Conservation (phyloP, 1,139 yeast genomes). For the Taphrina sp. region DNA sequence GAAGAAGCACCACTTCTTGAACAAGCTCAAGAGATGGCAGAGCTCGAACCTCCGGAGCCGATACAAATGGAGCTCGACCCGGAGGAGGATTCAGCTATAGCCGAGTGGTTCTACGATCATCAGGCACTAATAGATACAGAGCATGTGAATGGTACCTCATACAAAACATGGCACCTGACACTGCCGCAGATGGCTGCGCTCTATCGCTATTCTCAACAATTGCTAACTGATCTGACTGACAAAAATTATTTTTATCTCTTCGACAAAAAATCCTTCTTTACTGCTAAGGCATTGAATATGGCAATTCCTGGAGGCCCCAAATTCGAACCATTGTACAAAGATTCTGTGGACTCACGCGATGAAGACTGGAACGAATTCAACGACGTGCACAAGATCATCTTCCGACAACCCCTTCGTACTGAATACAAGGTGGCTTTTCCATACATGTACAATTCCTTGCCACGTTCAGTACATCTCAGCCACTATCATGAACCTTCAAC, state of each 20-base stretch:
- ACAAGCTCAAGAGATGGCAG: slow-evolving; percentile 76
- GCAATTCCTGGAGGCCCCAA: slow-evolving; percentile 95
- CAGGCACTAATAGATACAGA: slow-evolving; percentile 63
- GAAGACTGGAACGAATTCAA: slow-evolving; percentile 90
- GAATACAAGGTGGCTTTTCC: slow-evolving; percentile 89
- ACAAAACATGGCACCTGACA: slow-evolving; percentile 67
- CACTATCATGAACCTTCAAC: slow-evolving; percentile 64
- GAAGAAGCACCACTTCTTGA: slow-evolving; percentile 83
- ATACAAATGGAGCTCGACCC: slow-evolving; percentile 64
- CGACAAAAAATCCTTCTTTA: slow-evolving; percentile 72
- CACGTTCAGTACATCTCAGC: slow-evolving; percentile 59
- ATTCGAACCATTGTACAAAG: slow-evolving; percentile 82
- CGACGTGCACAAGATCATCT: slow-evolving; percentile 79
- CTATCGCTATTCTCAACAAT: slow-evolving; percentile 64
- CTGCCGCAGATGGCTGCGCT: slow-evolving; percentile 64
- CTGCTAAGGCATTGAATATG: slow-evolving; percentile 84
- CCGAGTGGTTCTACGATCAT: slow-evolving; percentile 79
- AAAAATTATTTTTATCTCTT: slow-evolving; percentile 66
- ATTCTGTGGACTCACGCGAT: slow-evolving; percentile 56
- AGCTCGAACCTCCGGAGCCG: slow-evolving; percentile 67
- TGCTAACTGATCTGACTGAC: slow-evolving; percentile 59
- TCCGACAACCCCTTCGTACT: slow-evolving; percentile 70
- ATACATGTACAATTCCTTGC: slow-evolving; percentile 74
- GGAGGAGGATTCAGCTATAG: slow-evolving; percentile 57
- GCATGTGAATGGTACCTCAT: slow-evolving; percentile 72